These are phyloP conservation scores for Rhipidocladum racemiflorum DNA, from an alignment of 176 grass and related monocot genomes.

Conservation along the genomic window DNA sequence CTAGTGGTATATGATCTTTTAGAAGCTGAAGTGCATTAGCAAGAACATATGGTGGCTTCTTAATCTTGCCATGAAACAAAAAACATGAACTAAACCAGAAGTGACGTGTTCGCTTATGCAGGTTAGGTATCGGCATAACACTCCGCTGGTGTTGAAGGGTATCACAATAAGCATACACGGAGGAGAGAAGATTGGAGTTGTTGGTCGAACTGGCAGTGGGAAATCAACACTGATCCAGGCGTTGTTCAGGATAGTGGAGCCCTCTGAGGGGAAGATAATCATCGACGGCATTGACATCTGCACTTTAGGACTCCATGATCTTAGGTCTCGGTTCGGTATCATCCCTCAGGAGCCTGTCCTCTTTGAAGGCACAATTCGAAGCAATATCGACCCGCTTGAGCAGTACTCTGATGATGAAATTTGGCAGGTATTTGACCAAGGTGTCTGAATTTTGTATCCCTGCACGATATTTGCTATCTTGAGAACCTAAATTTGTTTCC, in stretches of 20 bases:
- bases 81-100: slow-evolving; percentile 8
- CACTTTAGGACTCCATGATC: slow-evolving; percentile 92
- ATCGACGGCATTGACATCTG: slow-evolving; percentile 78
- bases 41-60: not conserved
- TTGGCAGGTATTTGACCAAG: slow-evolving; percentile 64
- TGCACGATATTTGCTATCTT: not conserved
- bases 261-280: slow-evolving; percentile 74
- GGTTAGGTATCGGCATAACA: slow-evolving; percentile 80
- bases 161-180: slow-evolving; percentile 68
- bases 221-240: slow-evolving; percentile 97
- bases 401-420: slow-evolving; percentile 92
- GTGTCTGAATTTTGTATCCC: not conserved
- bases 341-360: slow-evolving; percentile 97
- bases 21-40: not conserved
- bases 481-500: slow-evolving; percentile 4
- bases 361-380: slow-evolving; percentile 84
- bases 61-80: slow-evolving; percentile 1
- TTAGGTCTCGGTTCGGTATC: slow-evolving; percentile 91
- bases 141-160: slow-evolving; percentile 91
- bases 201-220: slow-evolving; percentile 89
- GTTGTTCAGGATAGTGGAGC: slow-evolving; percentile 95
- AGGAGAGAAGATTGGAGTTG: slow-evolving; percentile 91
- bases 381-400: slow-evolving; percentile 83
- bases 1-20: not conserved
- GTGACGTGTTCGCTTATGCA: slow-evolving; percentile 23